phyloP scores from a whole-genome alignment of 345 rosid genomes.

The Triadica sebifera region DNA sequence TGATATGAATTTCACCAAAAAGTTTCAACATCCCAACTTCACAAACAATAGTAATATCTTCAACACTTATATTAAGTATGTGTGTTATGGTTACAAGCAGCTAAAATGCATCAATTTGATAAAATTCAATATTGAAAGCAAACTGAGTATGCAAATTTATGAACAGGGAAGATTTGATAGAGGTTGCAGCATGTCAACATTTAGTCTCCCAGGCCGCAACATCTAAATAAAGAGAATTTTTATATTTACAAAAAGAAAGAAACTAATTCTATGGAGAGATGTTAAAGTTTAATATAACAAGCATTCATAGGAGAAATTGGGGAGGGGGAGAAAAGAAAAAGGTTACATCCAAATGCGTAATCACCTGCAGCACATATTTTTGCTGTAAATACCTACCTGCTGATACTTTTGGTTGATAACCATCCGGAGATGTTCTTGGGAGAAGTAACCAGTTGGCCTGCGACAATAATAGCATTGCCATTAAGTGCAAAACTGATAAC shows the following conservation, averaged over 20 bases:
- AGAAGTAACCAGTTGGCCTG: slow-evolving; percentile 89
- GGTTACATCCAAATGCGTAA: neutral
- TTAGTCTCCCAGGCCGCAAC: slow-evolving; percentile 2
- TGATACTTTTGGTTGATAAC: slow-evolving; percentile 80
- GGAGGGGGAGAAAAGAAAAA: neutral
- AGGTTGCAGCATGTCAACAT: neutral
- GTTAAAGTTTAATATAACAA: neutral
- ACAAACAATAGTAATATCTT: neutral
- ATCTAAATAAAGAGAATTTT: neutral
- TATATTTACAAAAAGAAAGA: neutral
- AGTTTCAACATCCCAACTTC: neutral
- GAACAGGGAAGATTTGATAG: neutral
- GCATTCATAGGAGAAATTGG: neutral
- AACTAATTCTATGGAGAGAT: neutral
- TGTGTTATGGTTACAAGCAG: neutral
- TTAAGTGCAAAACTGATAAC: slow-evolving; percentile 90
- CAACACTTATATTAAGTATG: neutral
- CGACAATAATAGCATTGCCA: slow-evolving; percentile 89
- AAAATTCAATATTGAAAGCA: neutral
- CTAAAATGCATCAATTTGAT: neutral
- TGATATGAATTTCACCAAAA: neutral
- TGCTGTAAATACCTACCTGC: slow-evolving; percentile 59
- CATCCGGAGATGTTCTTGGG: slow-evolving; percentile 79
- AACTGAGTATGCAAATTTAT: neutral
- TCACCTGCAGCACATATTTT: slow-evolving; percentile 10